A percentile compares a stretch with the other conserved stretches of the same genome.
Conservation (phyloP, 129 eudicot species). For the Chrysanthemum seticuspe region DNA sequence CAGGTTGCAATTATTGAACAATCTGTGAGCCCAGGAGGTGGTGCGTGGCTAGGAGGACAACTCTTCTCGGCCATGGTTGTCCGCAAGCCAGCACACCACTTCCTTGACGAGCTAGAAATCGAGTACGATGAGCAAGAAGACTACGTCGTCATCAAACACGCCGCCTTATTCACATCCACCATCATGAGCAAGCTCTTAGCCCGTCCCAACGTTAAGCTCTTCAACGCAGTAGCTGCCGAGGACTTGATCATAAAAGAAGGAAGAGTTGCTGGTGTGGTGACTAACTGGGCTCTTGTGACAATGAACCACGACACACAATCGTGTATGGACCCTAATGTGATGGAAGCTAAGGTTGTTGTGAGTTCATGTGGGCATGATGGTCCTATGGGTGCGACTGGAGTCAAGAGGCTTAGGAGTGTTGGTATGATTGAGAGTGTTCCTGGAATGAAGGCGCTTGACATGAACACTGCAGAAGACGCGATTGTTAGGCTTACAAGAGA, state of each 20-base stretch:
- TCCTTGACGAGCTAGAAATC: constrained; percentile 8
- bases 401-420: constrained; percentile 60
- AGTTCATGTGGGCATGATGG: constrained; percentile 84
- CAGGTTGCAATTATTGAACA: constrained; percentile 6
- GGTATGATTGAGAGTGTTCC: constrained; percentile 72
- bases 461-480: constrained; percentile 75
- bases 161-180: constrained; percentile 74
- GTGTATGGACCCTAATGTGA: constrained; percentile 81
- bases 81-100: constrained; percentile 17
- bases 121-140: constrained; percentile 18
- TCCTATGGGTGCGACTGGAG: constrained; percentile 80
- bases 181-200: constrained; percentile 74
- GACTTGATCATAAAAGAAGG: constrained; percentile 62
- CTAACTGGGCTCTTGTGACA: constrained; percentile 72
- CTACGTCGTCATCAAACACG: constrained; percentile 72
- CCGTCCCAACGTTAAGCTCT: constrained; percentile 69
- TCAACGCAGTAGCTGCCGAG: constrained; percentile 82
- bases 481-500: constrained; percentile 69
- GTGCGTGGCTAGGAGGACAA: constrained; percentile 79
- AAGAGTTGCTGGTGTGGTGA: constrained; percentile 65
- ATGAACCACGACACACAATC: constrained; percentile 82
- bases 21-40: constrained; percentile 82
- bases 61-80: constrained; percentile 11
- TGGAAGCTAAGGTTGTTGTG: constrained; percentile 76
- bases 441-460: constrained; percentile 74